Conservation (phyloP, 345 rosid species). For the Hirschfeldia incana region DNA sequence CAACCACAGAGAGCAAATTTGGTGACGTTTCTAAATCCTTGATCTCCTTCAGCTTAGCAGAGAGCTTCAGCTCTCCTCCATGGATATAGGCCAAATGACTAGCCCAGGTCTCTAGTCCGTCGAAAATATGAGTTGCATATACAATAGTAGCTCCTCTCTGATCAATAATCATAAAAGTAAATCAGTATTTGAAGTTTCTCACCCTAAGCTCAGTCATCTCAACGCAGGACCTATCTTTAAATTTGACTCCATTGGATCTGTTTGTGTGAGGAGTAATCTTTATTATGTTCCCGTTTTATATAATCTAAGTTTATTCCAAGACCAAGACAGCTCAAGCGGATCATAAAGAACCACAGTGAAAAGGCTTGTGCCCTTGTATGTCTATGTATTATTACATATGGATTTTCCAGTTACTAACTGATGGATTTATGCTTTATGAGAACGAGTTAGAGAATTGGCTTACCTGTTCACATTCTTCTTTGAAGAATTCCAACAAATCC, state of each 20-base stretch:
- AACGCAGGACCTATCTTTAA: not conserved
- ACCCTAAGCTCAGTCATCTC: not conserved
- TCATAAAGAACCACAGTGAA: not conserved
- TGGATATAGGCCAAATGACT: slow-evolving; percentile 86
- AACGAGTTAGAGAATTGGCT: not conserved
- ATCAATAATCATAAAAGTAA: not conserved
- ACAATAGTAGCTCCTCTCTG: slow-evolving; percentile 94
- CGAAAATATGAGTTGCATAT: slow-evolving; percentile 92
- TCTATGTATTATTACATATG: not conserved
- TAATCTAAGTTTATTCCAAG: not conserved
- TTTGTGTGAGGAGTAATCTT: not conserved
- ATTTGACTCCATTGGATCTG: not conserved
- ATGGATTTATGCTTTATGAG: not conserved
- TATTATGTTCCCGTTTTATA: not conserved
- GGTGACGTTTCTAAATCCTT: slow-evolving; percentile 61
- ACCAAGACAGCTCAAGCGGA: not conserved
- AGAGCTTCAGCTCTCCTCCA: slow-evolving; percentile 71
- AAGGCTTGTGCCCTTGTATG: not conserved
- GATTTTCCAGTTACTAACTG: not conserved
- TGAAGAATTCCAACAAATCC: slow-evolving; percentile 89
- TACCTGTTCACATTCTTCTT: slow-evolving; percentile 92
- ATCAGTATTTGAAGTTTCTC: not conserved
- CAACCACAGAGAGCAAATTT: slow-evolving; percentile 82
- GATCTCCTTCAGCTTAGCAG: slow-evolving; percentile 55
- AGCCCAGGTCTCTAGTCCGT: slow-evolving; percentile 95